phyloP scores from a whole-genome alignment of 371 early-diverging fungal species.

The Ordospora pajunii region DNA sequence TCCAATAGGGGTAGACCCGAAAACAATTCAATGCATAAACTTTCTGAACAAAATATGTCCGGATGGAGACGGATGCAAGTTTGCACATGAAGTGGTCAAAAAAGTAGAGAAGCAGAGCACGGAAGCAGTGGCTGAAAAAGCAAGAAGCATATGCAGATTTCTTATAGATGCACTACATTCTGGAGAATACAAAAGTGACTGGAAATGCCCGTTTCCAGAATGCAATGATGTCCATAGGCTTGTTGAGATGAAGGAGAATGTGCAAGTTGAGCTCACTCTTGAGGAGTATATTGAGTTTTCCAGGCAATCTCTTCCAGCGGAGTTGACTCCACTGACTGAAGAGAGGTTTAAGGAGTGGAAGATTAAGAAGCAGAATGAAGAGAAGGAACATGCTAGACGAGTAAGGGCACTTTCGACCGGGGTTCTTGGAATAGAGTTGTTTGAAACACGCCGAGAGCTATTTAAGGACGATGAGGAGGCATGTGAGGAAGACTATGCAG shows the following conservation, averaged over 20 bases:
- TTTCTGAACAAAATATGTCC: conserved; percentile 82
- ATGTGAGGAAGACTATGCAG: conserved; percentile 52
- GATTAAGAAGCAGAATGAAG: conserved; percentile 70
- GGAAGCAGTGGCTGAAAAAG: conserved; percentile 62
- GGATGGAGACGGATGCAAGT: conserved; percentile 88
- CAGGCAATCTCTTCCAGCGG: conserved; percentile 80
- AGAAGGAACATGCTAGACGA: conserved; percentile 75
- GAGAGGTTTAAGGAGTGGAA: conserved; percentile 90
- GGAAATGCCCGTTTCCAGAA: conserved; percentile 77
- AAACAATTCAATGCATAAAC: conserved; percentile 81
- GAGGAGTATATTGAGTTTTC: conserved; percentile 60
- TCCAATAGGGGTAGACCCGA: conserved; percentile 88
- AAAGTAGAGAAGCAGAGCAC: conserved; percentile 73
- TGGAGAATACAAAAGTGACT: conserved; percentile 90
- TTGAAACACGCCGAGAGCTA: conserved; percentile 84
- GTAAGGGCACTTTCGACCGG: conserved; percentile 62
- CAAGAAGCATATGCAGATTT: conserved; percentile 83
- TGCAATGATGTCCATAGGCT: conserved; percentile 52
- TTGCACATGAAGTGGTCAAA: conserved; percentile 86
- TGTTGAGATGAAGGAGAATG: conserved; percentile 40
- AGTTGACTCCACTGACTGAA: conserved; percentile 84
- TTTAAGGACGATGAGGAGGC: conserved; percentile 69
- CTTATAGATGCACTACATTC: conserved; percentile 93
- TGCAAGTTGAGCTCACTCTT: conserved; percentile 41
- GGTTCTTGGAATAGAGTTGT: conserved; percentile 74